Evolutionary conservation across 2,329 filamentous ascomycete genomes (phyloP).

Genomic region (Torrubiellomyces zombiae): DNA sequence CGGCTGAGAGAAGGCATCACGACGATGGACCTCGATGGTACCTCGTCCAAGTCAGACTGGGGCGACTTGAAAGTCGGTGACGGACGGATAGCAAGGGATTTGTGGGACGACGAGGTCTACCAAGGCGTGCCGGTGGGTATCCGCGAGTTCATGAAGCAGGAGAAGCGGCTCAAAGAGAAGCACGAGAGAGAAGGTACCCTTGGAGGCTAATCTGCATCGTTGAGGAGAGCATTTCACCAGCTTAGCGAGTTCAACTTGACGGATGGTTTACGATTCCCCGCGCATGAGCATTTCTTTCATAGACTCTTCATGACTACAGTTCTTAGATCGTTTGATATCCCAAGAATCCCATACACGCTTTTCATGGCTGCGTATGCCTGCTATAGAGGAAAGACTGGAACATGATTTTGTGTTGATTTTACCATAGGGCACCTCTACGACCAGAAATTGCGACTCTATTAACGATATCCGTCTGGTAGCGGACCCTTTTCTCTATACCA

Average conservation of each 20-base stretch:
- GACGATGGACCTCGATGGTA: conserved; percentile 69
- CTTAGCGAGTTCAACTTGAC: neutral
- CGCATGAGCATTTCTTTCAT: no score
- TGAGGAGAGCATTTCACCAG: no score
- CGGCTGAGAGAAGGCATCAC: conserved; percentile 23
- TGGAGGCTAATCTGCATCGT: conserved; percentile 17
- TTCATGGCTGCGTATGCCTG: no score
- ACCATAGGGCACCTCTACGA: no score
- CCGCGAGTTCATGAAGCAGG: conserved; percentile 90
- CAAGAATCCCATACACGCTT: no score
- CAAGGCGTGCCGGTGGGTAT: conserved; percentile 78
- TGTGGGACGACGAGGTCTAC: conserved; percentile 54
- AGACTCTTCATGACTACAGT: no score
- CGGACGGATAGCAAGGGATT: conserved; percentile 29
- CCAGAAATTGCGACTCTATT: no score
- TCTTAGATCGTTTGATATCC: neutral
- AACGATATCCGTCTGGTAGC: no score
- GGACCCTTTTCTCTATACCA: no score
- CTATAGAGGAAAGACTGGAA: no score
- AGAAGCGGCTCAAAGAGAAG: conserved; percentile 73
- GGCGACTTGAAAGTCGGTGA: conserved; percentile 15
- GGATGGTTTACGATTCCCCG: neutral
- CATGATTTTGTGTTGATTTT: no score
- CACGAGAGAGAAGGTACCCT: conserved; percentile 40
- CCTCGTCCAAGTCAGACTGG: conserved; percentile 59